Evolutionary conservation across 225 moss, liverwort and hornwort species (phyloP).

Genomic region (Sphagnum contortum): DNA sequence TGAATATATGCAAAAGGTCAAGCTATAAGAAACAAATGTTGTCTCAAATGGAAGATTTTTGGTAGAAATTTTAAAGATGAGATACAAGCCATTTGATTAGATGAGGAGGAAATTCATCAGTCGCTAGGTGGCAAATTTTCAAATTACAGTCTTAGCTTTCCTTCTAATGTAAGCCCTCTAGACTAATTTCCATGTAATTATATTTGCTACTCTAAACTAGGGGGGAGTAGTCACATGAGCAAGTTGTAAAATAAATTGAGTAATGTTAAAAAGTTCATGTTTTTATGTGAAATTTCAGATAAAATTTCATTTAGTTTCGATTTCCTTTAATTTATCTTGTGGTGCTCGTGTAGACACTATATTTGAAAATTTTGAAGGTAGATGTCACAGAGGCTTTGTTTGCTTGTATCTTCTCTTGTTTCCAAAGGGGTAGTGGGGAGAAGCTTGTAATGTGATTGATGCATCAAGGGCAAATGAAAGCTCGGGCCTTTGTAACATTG

Average conservation of each 20-base stretch:
- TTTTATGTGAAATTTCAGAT: too few species aligned
- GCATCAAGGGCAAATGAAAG: slow-evolving; percentile 56
- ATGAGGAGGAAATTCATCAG: slow-evolving; percentile 28
- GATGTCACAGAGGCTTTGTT: slow-evolving; percentile 26
- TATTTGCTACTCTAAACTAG: too few species aligned
- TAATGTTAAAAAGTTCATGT: too few species aligned
- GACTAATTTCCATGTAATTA: not conserved
- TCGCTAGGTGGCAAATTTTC: slow-evolving; percentile 36
- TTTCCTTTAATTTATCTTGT: too few species aligned
- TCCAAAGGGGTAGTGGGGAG: slow-evolving; percentile 14
- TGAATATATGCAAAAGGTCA: too few species aligned
- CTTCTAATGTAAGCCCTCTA: slow-evolving; percentile 40
- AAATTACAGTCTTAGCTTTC: slow-evolving; percentile 26
- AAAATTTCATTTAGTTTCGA: too few species aligned
- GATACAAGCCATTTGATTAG: slow-evolving; percentile 37
- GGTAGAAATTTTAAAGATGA: slow-evolving; percentile 7
- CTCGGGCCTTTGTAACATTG: slow-evolving; percentile 41
- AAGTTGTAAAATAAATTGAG: too few species aligned
- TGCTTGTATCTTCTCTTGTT: slow-evolving; percentile 28
- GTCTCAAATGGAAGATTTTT: slow-evolving; percentile 1
- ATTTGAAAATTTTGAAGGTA: slow-evolving; percentile 38
- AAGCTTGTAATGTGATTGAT: slow-evolving; percentile 40
- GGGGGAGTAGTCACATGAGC: too few species aligned
- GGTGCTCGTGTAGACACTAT: slow-evolving; percentile 38
- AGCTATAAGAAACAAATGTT: slow-evolving; percentile 5